A percentile compares a stretch with the other conserved stretches of the same genome.
Evolutionary conservation across 2,329 filamentous ascomycete genomes (phyloP).

Genomic region (Cryphonectria radicalis): DNA sequence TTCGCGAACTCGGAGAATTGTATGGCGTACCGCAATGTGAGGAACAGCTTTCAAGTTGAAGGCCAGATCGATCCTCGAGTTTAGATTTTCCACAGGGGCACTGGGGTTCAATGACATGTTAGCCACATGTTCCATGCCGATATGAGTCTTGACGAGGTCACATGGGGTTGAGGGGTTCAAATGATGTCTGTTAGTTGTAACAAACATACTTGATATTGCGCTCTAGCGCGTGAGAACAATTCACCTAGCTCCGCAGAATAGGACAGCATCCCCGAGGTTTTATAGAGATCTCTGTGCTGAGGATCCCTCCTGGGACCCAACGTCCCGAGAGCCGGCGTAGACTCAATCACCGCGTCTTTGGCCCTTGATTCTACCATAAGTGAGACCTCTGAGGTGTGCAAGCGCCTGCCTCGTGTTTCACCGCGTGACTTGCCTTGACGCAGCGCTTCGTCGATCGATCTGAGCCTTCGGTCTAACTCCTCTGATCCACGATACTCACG

Average conservation of each 20-base stretch:
- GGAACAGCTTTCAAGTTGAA: not conserved
- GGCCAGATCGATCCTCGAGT: conserved; percentile 11
- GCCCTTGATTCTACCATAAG: not conserved
- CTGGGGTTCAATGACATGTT: not conserved
- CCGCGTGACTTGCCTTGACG: not conserved
- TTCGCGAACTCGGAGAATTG: not conserved
- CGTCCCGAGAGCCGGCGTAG: not conserved
- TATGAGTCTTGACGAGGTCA: not conserved
- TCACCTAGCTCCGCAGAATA: not conserved
- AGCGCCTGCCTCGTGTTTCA: not conserved
- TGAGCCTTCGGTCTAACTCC: conserved; percentile 12
- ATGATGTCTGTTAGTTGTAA: not conserved
- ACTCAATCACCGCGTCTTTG: not conserved
- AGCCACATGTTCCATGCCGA: not conserved
- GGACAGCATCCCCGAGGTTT: not conserved
- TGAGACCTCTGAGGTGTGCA: conserved; percentile 15
- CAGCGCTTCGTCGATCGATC: conserved; percentile 1
- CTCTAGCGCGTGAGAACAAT: not conserved
- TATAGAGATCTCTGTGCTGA: not conserved
- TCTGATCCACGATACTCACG: not conserved
- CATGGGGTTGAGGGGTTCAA: not conserved
- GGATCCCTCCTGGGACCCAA: not conserved
- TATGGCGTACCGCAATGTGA: conserved; percentile 10
- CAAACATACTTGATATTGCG: not conserved
- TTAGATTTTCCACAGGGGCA: not conserved